Evolutionary conservation across 768 basidiomycete species (phyloP).

Genomic region (Suillus hirtellus): DNA sequence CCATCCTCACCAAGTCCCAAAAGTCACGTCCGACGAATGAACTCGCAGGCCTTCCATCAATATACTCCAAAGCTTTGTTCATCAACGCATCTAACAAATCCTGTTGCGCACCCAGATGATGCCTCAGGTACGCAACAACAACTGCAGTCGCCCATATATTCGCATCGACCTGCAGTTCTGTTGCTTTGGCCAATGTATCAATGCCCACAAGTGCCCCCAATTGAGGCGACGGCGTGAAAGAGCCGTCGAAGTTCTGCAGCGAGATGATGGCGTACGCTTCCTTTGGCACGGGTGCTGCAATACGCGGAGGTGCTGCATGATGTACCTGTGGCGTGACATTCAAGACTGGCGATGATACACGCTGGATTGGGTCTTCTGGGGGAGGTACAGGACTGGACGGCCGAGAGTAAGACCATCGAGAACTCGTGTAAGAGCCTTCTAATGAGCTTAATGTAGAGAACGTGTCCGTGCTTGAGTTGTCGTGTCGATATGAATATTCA

Average conservation of each 20-base stretch:
- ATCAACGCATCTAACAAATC: constrained; percentile 45
- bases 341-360: constrained; percentile 34
- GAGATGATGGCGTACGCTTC: constrained; percentile 39
- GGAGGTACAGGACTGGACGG: constrained; percentile 24
- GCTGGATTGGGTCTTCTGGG: constrained; percentile 28
- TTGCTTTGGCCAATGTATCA: constrained; percentile 32
- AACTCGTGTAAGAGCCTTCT: constrained; percentile 37
- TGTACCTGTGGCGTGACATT: constrained; percentile 16
- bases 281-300: constrained; percentile 15
- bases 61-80: constrained; percentile 44
- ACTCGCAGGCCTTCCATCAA: constrained; percentile 21
- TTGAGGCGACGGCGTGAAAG: constrained; percentile 38
- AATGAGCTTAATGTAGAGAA: constrained; percentile 55
- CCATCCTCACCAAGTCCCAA: constrained; percentile 3
- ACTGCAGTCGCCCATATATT: constrained; percentile 51
- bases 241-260: constrained; percentile 49
- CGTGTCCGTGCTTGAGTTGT: constrained; percentile 31
- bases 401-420: constrained; percentile 33
- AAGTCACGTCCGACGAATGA: constrained; percentile 12
- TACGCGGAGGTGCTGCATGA: constrained; percentile 5
- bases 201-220: constrained; percentile 40
- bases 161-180: constrained; percentile 31
- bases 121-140: constrained; percentile 46
- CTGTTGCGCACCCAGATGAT: constrained; percentile 33
- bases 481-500: constrained; percentile 18